These are phyloP conservation scores for Naganishia albida DNA, from an alignment of 1,284 basidiomycete species.

Conservation along the genomic window DNA sequence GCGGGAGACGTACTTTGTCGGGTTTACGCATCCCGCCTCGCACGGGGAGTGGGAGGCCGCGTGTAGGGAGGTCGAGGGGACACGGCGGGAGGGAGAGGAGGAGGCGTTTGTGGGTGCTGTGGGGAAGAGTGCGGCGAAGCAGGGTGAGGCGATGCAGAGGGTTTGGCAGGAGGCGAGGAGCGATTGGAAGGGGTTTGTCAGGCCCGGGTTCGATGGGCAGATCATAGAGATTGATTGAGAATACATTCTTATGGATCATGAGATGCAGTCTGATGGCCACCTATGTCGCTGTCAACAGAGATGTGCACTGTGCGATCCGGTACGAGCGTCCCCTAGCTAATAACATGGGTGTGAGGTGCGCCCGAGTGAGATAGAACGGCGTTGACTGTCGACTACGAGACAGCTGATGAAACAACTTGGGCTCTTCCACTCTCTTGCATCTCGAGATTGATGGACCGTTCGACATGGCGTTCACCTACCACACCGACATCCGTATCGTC, in stretches of 20 bases:
- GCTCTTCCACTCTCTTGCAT: neutral
- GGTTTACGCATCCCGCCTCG: slow-evolving; percentile 51
- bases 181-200: slow-evolving; percentile 40
- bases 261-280: no score
- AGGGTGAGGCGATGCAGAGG: slow-evolving; percentile 27
- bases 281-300: no score
- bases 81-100: slow-evolving; percentile 2
- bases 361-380: slow-evolving; percentile 6
- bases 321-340: no score
- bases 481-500: slow-evolving; percentile 6
- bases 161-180: slow-evolving; percentile 34
- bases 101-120: slow-evolving; percentile 17
- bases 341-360: no score
- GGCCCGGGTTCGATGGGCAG: slow-evolving; percentile 49
- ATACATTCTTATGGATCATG: no score
- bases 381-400: neutral
- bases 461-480: neutral
- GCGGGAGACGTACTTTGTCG: slow-evolving; percentile 47
- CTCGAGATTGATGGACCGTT: neutral
- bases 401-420: neutral
- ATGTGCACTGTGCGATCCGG: no score
- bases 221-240: slow-evolving; percentile 19
- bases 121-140: slow-evolving; percentile 26
- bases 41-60: slow-evolving; percentile 51
- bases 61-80: slow-evolving; percentile 26